Evolutionary conservation across 179 eudicot genomes (phyloP).

Genomic region (Carnegiea gigantea): DNA sequence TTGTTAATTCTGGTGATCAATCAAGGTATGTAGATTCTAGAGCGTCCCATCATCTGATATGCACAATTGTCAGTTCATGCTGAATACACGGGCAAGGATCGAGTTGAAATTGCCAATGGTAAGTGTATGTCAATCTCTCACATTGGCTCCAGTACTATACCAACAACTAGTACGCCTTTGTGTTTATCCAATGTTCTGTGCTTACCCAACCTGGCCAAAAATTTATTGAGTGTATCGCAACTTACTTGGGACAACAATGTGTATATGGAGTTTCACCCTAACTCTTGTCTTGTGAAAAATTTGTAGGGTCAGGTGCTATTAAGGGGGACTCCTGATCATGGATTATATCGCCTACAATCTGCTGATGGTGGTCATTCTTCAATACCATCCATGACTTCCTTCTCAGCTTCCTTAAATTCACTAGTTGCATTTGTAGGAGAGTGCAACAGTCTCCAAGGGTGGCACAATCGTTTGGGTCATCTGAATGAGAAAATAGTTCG

Average conservation of each 20-base stretch:
- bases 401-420: no score
- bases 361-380: background rate
- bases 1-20: background rate
- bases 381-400: background rate
- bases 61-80: background rate
- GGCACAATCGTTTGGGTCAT: background rate
- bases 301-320: background rate
- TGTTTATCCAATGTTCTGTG: background rate
- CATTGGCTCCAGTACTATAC: background rate
- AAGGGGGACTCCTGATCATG: background rate
- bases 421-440: background rate
- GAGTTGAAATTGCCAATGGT: constrained; percentile 11
- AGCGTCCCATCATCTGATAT: constrained; percentile 4
- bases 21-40: background rate
- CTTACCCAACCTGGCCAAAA: background rate
- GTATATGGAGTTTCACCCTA: constrained; percentile 3
- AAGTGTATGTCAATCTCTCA: background rate
- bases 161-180: background rate
- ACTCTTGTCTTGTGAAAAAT: constrained; percentile 7
- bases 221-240: background rate
- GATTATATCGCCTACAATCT: background rate
- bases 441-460: background rate
- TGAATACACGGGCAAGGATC: background rate
- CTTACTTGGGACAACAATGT: constrained; percentile 1
- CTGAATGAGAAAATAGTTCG: background rate